Base-by-base conservation (phyloP, 306 rosid genomes). In the Glycine tomentella region DNA sequence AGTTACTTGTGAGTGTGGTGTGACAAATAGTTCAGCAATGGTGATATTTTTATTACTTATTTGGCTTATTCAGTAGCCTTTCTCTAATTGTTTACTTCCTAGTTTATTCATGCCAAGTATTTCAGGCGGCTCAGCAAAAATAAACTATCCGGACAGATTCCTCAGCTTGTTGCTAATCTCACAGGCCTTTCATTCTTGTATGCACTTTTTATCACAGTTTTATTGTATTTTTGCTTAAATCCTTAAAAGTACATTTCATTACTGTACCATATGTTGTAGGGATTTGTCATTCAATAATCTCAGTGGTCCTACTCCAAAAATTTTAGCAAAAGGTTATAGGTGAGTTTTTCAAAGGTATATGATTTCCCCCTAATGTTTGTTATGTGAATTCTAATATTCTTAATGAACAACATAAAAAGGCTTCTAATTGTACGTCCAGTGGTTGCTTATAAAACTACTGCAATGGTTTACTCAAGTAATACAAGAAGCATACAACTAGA, bases 61-160 rank as follows among this genome's bases (percentile, higher is more conserved):
- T 49, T 67, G 8, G 44, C 65, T 46, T 67, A 77, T 58, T 49
- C 79, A 62, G 31, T 69, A 14, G 51, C 48, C 64, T 86, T 81
- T 49, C 81, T 91, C 86, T 82, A 72, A 78, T 55, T 81, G 69
- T 53, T 57, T 25, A 63, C 84, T 63, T 72, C 75, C 84, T 87
- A 85, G 73, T 73, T 76, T 88, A 69, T 53, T 81, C 82, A 84
- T 85, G 90, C 85, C 90, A 91, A 93, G 88, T 86, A 88, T 87
- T 90, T 87, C 99, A 93, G 99, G 94, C 88, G 92, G 94, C 97
- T 95, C 33, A 87, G 87, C 89, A 87, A 85, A 86, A 93, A 95
- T 85, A 88, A 87, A 56, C 89, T 95, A 76, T 80, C 82, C 45
- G 99, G 99, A 78, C 91, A 86, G 79, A 95, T 95, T 80, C 97